Conservation (phyloP, 106 monocot genomes). For the Dioscorea dumetorum region DNA sequence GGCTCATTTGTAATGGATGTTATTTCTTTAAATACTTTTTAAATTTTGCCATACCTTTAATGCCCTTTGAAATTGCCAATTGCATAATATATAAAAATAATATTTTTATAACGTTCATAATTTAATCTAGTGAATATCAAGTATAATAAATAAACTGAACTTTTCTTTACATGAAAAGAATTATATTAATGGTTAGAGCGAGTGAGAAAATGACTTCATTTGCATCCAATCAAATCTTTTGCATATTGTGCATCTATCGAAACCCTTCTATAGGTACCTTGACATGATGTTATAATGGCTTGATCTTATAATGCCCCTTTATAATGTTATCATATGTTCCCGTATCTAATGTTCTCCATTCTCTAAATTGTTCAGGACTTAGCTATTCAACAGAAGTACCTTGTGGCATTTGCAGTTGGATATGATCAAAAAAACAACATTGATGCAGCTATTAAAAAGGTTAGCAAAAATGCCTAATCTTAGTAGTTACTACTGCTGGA, state of each 20-base stretch:
- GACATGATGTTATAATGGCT: not conserved
- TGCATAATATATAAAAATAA: too few species aligned
- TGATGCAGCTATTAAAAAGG: slow-evolving; percentile 7
- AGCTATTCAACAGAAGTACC: slow-evolving; percentile 6
- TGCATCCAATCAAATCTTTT: not conserved
- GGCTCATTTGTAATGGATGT: too few species aligned
- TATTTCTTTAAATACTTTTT: too few species aligned
- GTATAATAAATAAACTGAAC: too few species aligned
- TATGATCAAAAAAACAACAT: slow-evolving; percentile 7
- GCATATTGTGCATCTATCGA: not conserved
- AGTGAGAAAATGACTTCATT: not conserved
- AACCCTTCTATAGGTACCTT: not conserved
- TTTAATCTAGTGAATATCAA: too few species aligned
- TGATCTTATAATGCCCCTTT: not conserved
- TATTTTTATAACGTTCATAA: too few species aligned
- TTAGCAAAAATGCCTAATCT: not conserved
- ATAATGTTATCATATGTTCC: not conserved
- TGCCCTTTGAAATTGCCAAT: too few species aligned
- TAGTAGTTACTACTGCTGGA: not conserved
- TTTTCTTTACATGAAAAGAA: not conserved
- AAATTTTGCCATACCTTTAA: too few species aligned
- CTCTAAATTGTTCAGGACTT: slow-evolving; percentile 4
- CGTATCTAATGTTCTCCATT: not conserved
- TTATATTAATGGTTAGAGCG: not conserved
- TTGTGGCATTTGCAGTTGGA: slow-evolving; percentile 7